Percentiles rank a stretch among this genome's conserved stretches.
These are phyloP conservation scores for Gynostemma pentaphyllum DNA, from an alignment of 306 rosid species.

Conservation along the genomic window DNA sequence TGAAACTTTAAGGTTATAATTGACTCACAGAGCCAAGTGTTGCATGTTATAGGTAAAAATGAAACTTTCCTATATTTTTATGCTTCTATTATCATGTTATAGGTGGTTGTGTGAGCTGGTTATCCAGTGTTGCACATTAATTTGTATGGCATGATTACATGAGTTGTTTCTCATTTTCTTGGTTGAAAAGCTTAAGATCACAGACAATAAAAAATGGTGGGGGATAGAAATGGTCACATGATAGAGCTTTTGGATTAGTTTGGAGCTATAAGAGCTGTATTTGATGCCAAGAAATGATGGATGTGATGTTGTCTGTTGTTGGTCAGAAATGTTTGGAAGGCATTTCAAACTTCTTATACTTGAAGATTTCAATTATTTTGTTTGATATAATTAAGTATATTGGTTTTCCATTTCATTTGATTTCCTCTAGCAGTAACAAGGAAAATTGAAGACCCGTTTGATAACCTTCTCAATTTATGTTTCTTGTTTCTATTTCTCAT, in stretches of 20 bases:
- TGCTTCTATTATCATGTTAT: background rate
- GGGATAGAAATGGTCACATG: background rate
- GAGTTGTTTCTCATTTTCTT: background rate
- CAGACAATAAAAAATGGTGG: background rate
- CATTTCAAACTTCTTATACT: background rate
- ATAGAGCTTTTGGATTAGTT: background rate
- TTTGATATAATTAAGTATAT: background rate
- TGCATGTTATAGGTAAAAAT: background rate
- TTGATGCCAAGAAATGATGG: background rate
- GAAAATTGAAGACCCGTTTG: too few species aligned
- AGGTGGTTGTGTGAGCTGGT: background rate
- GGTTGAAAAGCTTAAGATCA: conserved; percentile 1
- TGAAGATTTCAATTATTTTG: background rate
- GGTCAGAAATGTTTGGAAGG: background rate
- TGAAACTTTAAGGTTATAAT: too few species aligned
- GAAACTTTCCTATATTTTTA: background rate
- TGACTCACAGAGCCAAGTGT: too few species aligned
- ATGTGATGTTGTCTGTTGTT: background rate
- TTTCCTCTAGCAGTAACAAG: too few species aligned
- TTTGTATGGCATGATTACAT: background rate
- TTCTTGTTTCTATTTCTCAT: too few species aligned
- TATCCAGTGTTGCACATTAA: background rate
- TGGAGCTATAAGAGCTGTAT: background rate
- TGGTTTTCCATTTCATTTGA: too few species aligned
- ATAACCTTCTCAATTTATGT: too few species aligned